These are phyloP conservation scores for Handroanthus guayacan DNA, from an alignment of 257 asterid species.

Conservation along the genomic window DNA sequence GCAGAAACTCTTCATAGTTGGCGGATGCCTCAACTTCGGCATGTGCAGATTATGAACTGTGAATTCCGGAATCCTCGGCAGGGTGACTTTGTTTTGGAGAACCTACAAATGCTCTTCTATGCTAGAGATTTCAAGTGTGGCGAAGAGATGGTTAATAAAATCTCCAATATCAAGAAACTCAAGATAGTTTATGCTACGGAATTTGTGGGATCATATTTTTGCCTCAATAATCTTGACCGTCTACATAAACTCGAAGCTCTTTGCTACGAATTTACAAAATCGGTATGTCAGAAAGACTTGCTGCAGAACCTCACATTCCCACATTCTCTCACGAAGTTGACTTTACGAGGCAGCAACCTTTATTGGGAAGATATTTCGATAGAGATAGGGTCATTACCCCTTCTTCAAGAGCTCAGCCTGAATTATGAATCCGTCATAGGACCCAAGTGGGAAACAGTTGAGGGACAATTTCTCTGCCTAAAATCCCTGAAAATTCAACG, in stretches of 20 bases:
- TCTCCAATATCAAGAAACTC: slow-evolving; percentile 10
- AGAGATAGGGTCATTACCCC: background rate
- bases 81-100: background rate
- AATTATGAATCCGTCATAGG: too few species aligned
- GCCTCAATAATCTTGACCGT: slow-evolving; percentile 6
- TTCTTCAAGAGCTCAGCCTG: too few species aligned
- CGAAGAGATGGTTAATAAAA: slow-evolving; percentile 6
- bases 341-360: background rate
- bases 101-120: background rate
- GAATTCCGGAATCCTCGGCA: too few species aligned
- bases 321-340: slow-evolving; percentile 15
- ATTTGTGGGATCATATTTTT: background rate
- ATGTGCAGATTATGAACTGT: too few species aligned
- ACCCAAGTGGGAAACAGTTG: too few species aligned
- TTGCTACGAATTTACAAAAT: too few species aligned
- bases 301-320: background rate
- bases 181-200: background rate
- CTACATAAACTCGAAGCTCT: background rate
- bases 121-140: background rate
- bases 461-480: too few species aligned
- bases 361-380: slow-evolving; percentile 16
- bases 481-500: too few species aligned
- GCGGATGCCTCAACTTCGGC: too few species aligned
- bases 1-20: too few species aligned
- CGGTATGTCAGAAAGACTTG: background rate